Percentiles rank a stretch among this genome's conserved stretches.
Evolutionary conservation across 2,329 filamentous ascomycete genomes (phyloP).

Genomic region (Teratosphaeria viscida): DNA sequence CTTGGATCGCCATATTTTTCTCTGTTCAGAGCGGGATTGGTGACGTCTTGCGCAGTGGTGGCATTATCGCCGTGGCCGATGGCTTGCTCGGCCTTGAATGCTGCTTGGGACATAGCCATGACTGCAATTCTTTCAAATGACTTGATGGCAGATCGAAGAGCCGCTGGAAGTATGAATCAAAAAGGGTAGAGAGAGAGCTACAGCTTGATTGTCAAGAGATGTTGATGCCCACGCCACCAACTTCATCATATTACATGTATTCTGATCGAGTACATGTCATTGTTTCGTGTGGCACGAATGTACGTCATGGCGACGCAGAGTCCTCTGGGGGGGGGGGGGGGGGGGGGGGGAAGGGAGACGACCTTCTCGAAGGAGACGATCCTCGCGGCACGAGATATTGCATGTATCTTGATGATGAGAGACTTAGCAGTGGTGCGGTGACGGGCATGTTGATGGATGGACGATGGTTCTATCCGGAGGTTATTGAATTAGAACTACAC

Average conservation of each 20-base stretch:
- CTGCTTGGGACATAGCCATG: conserved; percentile 51
- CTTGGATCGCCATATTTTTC: conserved; percentile 41
- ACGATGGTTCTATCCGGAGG: no score
- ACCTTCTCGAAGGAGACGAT: background rate
- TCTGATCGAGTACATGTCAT: background rate
- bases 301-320: background rate
- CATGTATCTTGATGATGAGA: background rate
- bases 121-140: background rate
- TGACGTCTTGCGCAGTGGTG: conserved; percentile 57
- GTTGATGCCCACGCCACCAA: background rate
- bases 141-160: background rate
- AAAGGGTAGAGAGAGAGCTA: background rate
- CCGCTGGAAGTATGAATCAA: background rate
- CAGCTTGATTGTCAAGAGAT: background rate
- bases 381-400: background rate
- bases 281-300: background rate
- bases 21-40: conserved; percentile 47
- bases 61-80: conserved; percentile 59
- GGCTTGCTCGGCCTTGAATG: conserved; percentile 53
- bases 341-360: background rate
- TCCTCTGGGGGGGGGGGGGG: no score
- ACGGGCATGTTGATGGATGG: no score
- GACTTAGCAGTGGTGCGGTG: no score
- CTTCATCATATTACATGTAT: background rate
- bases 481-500: no score